Percentiles rank a stretch among this genome's conserved stretches.
Evolutionary conservation across 106 monocot genomes (phyloP).

Genomic region (Alisma plantagoaquatica): DNA sequence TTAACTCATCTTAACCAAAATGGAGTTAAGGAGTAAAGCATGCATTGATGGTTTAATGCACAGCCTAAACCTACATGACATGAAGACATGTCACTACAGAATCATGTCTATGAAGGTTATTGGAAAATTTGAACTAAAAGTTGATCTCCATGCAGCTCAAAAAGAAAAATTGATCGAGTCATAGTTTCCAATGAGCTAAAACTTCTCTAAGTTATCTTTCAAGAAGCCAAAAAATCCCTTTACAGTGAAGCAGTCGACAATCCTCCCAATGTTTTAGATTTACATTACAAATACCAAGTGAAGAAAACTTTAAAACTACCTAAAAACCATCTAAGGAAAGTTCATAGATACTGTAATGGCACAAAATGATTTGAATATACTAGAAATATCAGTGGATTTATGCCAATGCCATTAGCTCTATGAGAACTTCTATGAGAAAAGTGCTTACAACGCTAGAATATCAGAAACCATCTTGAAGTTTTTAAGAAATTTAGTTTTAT

Average conservation of each 20-base stretch:
- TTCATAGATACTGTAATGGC: conserved; percentile 94
- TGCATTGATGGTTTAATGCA: no score
- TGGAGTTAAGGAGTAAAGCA: no score
- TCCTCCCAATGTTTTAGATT: conserved; percentile 89
- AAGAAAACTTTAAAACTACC: conserved; percentile 76
- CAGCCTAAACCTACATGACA: no score
- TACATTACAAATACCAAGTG: conserved; percentile 43
- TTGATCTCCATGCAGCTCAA: no score
- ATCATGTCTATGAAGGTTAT: no score
- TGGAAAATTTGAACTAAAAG: no score
- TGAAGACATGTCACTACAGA: no score
- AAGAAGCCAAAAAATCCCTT: conserved; percentile 78
- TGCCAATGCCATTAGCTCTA: conserved; percentile 71
- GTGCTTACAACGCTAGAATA: conserved; percentile 88
- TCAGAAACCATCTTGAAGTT: conserved; percentile 78
- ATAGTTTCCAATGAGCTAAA: conserved; percentile 74
- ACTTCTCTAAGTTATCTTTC: conserved; percentile 60
- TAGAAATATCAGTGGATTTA: conserved; percentile 80
- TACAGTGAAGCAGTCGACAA: conserved; percentile 68
- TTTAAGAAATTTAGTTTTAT: conserved; percentile 79
- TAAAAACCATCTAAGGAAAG: conserved; percentile 83
- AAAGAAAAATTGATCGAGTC: no score
- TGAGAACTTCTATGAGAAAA: conserved; percentile 70
- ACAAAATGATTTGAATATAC: conserved; percentile 96
- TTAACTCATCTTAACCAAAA: no score